phyloP scores from a whole-genome alignment of 2,329 filamentous ascomycete species.

The Penicillium glabrum region DNA sequence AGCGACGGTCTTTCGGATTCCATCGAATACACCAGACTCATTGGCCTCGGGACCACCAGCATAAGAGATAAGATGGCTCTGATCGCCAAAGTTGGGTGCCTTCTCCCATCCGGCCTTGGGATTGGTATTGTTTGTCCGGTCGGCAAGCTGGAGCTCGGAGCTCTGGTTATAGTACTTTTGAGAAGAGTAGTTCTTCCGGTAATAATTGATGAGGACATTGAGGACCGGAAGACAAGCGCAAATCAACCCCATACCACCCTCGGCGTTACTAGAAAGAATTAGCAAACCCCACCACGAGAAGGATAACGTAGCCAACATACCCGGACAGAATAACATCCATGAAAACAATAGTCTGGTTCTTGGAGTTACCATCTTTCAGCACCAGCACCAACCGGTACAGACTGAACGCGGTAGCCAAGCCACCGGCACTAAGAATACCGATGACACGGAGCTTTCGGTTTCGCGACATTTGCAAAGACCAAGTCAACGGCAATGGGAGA shows the following conservation, averaged over 20 bases:
- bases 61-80: constrained; percentile 33
- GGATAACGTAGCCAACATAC: constrained; percentile 23
- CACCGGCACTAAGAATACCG: constrained; percentile 38
- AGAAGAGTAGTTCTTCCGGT: constrained; percentile 28
- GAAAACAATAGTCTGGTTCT: constrained; percentile 37
- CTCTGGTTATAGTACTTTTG: constrained; percentile 29
- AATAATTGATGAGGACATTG: constrained; percentile 29
- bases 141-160: constrained; percentile 29
- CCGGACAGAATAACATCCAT: constrained; percentile 38
- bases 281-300: neutral
- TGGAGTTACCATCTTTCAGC: constrained; percentile 28
- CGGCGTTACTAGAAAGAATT: constrained; percentile 32
- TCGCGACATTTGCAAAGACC: constrained; percentile 39
- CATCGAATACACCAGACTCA: constrained; percentile 5
- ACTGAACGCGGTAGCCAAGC: constrained; percentile 40
- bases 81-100: constrained; percentile 25
- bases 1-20: constrained; percentile 22
- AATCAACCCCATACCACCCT: constrained; percentile 38
- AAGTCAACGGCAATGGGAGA: constrained; percentile 38
- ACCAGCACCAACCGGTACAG: constrained; percentile 40
- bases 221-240: constrained; percentile 39
- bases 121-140: constrained; percentile 19
- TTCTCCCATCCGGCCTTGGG: constrained; percentile 20
- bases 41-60: constrained; percentile 24
- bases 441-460: constrained; percentile 39